These are phyloP conservation scores for Aphanomyces euteiches DNA, from an alignment of 352 stramenopile genomes.

Conservation along the genomic window DNA sequence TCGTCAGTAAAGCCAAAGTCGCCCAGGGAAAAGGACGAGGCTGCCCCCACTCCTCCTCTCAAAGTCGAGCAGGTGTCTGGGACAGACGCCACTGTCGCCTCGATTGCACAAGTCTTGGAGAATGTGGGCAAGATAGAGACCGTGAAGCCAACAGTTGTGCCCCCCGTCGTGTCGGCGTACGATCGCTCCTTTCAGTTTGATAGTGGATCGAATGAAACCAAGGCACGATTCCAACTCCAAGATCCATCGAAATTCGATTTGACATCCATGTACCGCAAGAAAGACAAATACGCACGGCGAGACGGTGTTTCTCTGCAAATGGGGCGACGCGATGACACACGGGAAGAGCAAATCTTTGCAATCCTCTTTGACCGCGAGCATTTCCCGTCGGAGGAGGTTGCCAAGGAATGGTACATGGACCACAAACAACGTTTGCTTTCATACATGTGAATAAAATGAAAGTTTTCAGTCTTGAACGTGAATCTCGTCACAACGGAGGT, in stretches of 20 bases:
- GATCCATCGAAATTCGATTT: conserved; percentile 72
- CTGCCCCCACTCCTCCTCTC: neutral
- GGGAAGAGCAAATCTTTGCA: conserved; percentile 76
- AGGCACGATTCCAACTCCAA: conserved; percentile 63
- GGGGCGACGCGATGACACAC: conserved; percentile 66
- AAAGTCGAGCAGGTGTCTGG: no score
- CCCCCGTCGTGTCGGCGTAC: neutral
- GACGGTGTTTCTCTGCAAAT: conserved; percentile 75
- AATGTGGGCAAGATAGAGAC: neutral
- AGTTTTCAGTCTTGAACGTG: no score
- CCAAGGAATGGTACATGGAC: conserved; percentile 54
- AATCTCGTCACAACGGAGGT: no score
- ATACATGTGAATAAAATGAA: conserved; percentile 9
- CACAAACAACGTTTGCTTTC: conserved; percentile 60
- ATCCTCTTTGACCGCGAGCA: conserved; percentile 85
- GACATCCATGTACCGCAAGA: conserved; percentile 83
- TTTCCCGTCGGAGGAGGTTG: conserved; percentile 62
- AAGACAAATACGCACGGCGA: conserved; percentile 59
- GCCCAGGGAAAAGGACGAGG: neutral
- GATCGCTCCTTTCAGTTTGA: conserved; percentile 35
- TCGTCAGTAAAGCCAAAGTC: conserved; percentile 31
- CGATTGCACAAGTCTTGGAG: neutral
- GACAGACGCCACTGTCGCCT: neutral
- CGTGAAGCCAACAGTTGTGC: neutral
- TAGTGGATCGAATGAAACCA: conserved; percentile 67